Conservation (phyloP, 495 filamentous ascomycete genomes). For the Bacidia gigantensis region DNA sequence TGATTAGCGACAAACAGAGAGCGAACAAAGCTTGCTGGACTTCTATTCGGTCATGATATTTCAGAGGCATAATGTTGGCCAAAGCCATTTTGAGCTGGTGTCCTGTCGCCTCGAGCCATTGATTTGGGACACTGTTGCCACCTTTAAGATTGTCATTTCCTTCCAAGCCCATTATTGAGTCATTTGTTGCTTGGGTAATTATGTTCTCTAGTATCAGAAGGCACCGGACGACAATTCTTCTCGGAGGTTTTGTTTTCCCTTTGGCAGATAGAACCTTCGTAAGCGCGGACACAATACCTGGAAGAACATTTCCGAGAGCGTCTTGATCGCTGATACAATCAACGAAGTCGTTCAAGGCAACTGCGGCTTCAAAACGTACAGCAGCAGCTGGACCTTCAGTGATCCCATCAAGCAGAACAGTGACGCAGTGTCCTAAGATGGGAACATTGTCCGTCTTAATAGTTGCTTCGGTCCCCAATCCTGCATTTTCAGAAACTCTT, state of each 20-base stretch:
- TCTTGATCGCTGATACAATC: constrained; percentile 50
- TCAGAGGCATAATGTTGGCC: constrained; percentile 60
- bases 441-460: constrained; percentile 52
- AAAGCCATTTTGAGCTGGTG: constrained; percentile 77
- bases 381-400: constrained; percentile 42
- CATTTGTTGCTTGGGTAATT: constrained; percentile 50
- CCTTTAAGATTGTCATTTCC: not conserved
- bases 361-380: constrained; percentile 52
- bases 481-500: constrained; percentile 19
- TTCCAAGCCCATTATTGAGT: constrained; percentile 24
- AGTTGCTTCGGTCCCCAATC: constrained; percentile 20
- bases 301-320: constrained; percentile 69
- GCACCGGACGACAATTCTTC: constrained; percentile 46
- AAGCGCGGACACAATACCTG: constrained; percentile 73
- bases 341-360: constrained; percentile 49
- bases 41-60: constrained; percentile 57
- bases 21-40: constrained; percentile 53
- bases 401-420: constrained; percentile 60
- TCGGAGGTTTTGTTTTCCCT: constrained; percentile 47
- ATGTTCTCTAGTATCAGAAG: constrained; percentile 46
- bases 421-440: constrained; percentile 71
- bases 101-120: constrained; percentile 74
- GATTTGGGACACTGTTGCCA: constrained; percentile 29
- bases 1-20: constrained; percentile 59
- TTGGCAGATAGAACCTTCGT: constrained; percentile 60